A percentile compares a stretch with the other conserved stretches of the same genome.
Conservation (phyloP, 257 asterid species). For the Knoxia roxburghii region DNA sequence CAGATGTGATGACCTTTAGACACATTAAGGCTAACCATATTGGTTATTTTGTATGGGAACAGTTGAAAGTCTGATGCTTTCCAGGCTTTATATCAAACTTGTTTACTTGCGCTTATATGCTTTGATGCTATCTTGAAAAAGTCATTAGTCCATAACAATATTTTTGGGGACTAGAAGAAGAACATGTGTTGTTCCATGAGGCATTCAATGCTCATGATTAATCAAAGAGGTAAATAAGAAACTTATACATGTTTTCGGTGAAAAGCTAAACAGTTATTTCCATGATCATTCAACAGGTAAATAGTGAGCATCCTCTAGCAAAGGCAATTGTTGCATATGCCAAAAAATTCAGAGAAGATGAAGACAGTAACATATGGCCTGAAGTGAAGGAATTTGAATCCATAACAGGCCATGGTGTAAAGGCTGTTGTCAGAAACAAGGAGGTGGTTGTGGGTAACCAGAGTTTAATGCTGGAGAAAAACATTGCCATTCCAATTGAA, state of each 20-base stretch:
- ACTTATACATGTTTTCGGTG: neutral
- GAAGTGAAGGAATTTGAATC: constrained; percentile 56
- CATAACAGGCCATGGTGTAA: constrained; percentile 84
- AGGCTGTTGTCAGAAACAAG: constrained; percentile 57
- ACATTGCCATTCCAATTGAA: constrained; percentile 37
- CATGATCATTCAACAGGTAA: constrained; percentile 37
- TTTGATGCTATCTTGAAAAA: neutral
- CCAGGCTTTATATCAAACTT: neutral
- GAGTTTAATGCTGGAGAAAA: constrained; percentile 49
- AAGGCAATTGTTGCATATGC: constrained; percentile 67
- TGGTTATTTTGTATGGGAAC: neutral
- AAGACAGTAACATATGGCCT: constrained; percentile 44
- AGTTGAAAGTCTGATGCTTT: neutral
- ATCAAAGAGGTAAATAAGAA: neutral
- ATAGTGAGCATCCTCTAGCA: constrained; percentile 87
- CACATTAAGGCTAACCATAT: neutral
- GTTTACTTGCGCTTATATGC: neutral
- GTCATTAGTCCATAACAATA: neutral
- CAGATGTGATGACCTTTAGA: neutral
- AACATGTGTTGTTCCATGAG: neutral
- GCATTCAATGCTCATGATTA: neutral
- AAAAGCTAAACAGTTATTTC: neutral
- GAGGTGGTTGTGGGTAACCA: constrained; percentile 72
- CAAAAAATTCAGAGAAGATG: constrained; percentile 41
- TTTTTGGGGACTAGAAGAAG: neutral